Percentiles rank a stretch among this genome's conserved stretches.
phyloP scores from a whole-genome alignment of 257 asterid species.

The Misopates orontium region DNA sequence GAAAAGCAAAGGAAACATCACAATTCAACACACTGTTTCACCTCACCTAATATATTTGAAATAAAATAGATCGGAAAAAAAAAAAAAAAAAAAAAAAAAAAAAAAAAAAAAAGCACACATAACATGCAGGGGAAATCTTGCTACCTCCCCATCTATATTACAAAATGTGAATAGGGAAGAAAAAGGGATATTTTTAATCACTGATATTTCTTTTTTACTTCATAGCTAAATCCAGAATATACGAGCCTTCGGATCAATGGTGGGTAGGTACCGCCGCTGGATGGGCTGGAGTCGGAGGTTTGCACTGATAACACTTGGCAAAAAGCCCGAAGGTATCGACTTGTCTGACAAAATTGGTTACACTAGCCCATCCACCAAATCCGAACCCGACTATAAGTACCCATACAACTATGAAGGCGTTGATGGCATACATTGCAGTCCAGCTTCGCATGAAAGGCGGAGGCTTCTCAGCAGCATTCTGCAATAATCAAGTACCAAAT shows the following conservation, averaged over 20 bases:
- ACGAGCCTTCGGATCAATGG: conserved; percentile 23
- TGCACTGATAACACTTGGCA: conserved; percentile 84
- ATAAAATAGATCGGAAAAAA: too few species aligned
- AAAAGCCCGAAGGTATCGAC: conserved; percentile 72
- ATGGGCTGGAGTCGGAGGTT: conserved; percentile 41
- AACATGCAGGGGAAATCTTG: conserved; percentile 32
- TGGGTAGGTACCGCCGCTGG: conserved; percentile 26
- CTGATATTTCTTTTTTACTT: not conserved
- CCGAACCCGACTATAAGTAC: conserved; percentile 72
- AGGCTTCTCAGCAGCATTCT: conserved; percentile 95
- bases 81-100: conserved; percentile 17
- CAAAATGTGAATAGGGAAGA: conserved; percentile 22
- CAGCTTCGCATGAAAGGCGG: conserved; percentile 82
- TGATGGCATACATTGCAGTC: conserved; percentile 67
- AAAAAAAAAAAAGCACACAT: conserved; percentile 31
- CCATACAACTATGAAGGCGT: conserved; percentile 63
- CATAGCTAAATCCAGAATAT: not conserved
- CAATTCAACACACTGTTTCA: conserved; percentile 42
- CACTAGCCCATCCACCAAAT: conserved; percentile 94
- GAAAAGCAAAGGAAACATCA: conserved; percentile 39
- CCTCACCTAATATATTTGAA: conserved; percentile 31
- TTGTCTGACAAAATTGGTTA: conserved; percentile 68
- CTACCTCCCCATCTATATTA: conserved; percentile 42
- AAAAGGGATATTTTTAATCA: not conserved
- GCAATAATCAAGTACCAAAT: conserved; percentile 19